Conservation (phyloP, 1,139 yeast species). For the Taiozyma sp. region DNA sequence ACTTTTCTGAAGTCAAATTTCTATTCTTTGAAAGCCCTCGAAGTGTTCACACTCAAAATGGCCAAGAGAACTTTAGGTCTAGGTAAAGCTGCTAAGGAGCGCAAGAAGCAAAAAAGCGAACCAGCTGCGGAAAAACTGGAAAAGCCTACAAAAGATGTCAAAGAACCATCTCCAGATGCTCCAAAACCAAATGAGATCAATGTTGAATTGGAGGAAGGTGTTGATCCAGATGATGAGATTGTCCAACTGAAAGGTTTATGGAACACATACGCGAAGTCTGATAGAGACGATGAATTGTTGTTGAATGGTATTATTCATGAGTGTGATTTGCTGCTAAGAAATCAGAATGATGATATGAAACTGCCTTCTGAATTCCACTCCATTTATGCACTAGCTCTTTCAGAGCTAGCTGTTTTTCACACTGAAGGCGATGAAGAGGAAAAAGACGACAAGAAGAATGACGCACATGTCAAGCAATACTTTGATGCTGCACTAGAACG, state of each 20-base stretch:
- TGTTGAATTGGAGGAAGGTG: constrained; percentile 66
- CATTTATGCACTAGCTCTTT: constrained; percentile 68
- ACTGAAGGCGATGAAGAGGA: constrained; percentile 27
- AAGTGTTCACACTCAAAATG: constrained; percentile 31
- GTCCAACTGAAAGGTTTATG: constrained; percentile 72
- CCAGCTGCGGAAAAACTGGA: constrained; percentile 11
- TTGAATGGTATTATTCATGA: constrained; percentile 88
- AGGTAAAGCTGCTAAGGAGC: constrained; percentile 28
- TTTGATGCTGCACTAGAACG: constrained; percentile 73
- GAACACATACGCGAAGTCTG: constrained; percentile 50
- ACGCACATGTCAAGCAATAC: constrained; percentile 39
- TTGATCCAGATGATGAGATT: constrained; percentile 73
- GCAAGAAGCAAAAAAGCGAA: constrained; percentile 23
- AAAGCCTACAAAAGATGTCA: background rate
- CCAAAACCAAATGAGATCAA: constrained; percentile 41
- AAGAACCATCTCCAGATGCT: background rate
- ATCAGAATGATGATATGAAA: constrained; percentile 29
- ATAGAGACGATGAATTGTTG: constrained; percentile 56
- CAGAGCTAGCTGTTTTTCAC: constrained; percentile 60
- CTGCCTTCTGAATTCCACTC: constrained; percentile 64
- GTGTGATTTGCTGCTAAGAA: constrained; percentile 74
- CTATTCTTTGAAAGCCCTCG: background rate
- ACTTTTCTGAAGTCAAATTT: background rate
- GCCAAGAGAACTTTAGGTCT: constrained; percentile 76
- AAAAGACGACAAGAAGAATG: constrained; percentile 30